phyloP scores from a whole-genome alignment of 2,329 filamentous ascomycete species.

The Claviceps pazoutovae region DNA sequence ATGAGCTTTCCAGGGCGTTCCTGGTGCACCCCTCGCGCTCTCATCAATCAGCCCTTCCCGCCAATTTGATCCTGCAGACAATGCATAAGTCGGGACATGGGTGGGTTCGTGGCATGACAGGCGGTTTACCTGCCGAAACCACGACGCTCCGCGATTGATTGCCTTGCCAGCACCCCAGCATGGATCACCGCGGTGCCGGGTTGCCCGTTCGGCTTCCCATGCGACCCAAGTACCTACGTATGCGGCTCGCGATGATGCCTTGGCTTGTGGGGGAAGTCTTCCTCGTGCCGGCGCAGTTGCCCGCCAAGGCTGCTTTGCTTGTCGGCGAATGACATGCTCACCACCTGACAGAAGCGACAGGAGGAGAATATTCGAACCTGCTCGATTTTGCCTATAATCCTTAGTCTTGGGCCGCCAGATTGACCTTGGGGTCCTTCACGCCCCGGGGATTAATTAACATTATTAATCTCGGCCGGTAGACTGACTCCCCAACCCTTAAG shows the following conservation, averaged over 20 bases:
- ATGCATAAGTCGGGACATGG: slow-evolving; percentile 1
- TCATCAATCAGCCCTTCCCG: not conserved
- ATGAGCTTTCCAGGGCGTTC: no score
- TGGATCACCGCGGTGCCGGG: slow-evolving; percentile 6
- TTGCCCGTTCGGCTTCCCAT: slow-evolving; percentile 23
- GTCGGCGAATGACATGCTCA: not conserved
- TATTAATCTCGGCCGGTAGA: slow-evolving; percentile 1
- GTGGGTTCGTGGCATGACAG: not conserved
- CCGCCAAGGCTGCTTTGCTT: not conserved
- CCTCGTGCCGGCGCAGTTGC: not conserved
- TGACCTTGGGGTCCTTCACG: not conserved
- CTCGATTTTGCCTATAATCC: not conserved
- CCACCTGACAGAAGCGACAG: not conserved
- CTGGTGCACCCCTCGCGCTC: not conserved
- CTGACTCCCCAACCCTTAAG: not conserved
- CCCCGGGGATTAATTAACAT: no score
- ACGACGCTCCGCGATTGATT: not conserved
- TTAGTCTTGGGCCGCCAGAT: not conserved
- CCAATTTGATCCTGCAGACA: slow-evolving; percentile 1
- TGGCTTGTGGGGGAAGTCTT: not conserved
- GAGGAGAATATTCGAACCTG: not conserved
- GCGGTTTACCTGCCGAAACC: not conserved
- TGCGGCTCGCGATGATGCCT: slow-evolving; percentile 8
- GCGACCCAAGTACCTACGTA: slow-evolving; percentile 33
- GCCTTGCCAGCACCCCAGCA: slow-evolving; percentile 11